phyloP scores from a whole-genome alignment of 148 eudicot genomes.

The Chenopodium suecicum region DNA sequence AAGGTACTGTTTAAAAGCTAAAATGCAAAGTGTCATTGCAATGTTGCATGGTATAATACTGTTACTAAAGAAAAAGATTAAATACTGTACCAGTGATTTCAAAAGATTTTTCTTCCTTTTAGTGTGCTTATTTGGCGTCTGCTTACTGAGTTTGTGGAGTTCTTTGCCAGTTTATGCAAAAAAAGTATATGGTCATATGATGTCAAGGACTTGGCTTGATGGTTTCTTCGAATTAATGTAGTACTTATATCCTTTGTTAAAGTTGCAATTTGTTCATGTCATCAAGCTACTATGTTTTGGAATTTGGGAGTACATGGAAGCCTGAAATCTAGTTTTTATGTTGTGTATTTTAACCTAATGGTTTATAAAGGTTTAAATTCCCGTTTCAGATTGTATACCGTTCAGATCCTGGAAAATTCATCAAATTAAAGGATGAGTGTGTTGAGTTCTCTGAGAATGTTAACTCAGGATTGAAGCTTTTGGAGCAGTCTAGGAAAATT shows the following conservation, averaged over 20 bases:
- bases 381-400: slow-evolving; percentile 67
- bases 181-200: neutral
- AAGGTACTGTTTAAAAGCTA: slow-evolving; percentile 39
- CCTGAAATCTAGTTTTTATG: no score
- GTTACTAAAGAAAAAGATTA: neutral
- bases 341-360: no score
- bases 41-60: neutral
- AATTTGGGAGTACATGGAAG: no score
- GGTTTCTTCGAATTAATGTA: no score
- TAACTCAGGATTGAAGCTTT: slow-evolving; percentile 26
- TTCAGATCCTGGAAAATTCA: slow-evolving; percentile 60
- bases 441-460: slow-evolving; percentile 48
- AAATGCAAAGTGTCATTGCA: neutral
- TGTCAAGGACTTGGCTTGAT: neutral
- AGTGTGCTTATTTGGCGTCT: neutral
- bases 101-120: neutral
- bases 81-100: neutral
- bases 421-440: slow-evolving; percentile 66
- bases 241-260: neutral
- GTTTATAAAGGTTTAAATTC: neutral
- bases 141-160: neutral
- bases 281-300: neutral
- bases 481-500: slow-evolving; percentile 16
- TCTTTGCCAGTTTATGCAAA: neutral
- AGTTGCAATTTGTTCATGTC: neutral